Percentiles rank a stretch among this genome's conserved stretches.
Conservation (phyloP, 1,139 yeast species). For the Kluyveromyces marxianus region DNA sequence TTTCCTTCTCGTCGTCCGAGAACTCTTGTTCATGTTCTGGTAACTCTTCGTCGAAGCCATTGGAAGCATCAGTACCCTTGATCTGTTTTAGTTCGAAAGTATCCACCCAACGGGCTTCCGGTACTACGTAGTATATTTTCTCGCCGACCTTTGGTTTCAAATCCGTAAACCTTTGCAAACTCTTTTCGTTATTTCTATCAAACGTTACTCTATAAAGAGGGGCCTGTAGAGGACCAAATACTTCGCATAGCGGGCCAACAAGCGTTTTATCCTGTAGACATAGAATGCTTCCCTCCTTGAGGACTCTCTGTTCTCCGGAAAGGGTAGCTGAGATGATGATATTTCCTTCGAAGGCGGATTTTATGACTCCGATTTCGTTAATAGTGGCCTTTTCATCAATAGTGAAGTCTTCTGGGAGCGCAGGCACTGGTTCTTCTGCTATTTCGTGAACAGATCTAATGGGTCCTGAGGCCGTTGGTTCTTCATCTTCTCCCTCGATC, state of each 20-base stretch:
- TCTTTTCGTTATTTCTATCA: slow-evolving; percentile 47
- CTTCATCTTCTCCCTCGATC: slow-evolving; percentile 21
- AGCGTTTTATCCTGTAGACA: slow-evolving; percentile 67
- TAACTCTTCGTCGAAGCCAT: slow-evolving; percentile 88
- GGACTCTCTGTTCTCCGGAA: slow-evolving; percentile 79
- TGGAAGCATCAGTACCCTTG: slow-evolving; percentile 93
- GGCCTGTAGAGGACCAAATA: slow-evolving; percentile 81
- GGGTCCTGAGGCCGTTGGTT: slow-evolving; percentile 44
- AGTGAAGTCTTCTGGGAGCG: slow-evolving; percentile 58
- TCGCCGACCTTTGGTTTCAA: slow-evolving; percentile 46
- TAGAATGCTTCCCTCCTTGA: slow-evolving; percentile 74
- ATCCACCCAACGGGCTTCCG: slow-evolving; percentile 69
- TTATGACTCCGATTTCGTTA: slow-evolving; percentile 65
- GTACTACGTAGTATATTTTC: slow-evolving; percentile 68
- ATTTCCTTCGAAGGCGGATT: slow-evolving; percentile 63
- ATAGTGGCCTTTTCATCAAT: slow-evolving; percentile 57
- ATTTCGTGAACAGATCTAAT: slow-evolving; percentile 74
- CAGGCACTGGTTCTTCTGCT: slow-evolving; percentile 58
- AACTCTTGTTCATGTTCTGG: slow-evolving; percentile 92
- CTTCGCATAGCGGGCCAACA: slow-evolving; percentile 81
- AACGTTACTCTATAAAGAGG: slow-evolving; percentile 78
- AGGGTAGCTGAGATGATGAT: slow-evolving; percentile 64
- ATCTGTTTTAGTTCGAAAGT: slow-evolving; percentile 62
- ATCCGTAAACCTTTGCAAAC: slow-evolving; percentile 34
- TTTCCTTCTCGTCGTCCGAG: slow-evolving; percentile 85